Base-by-base conservation (phyloP, 2,329 filamentous ascomycete species). In the Endothia cerciana region DNA sequence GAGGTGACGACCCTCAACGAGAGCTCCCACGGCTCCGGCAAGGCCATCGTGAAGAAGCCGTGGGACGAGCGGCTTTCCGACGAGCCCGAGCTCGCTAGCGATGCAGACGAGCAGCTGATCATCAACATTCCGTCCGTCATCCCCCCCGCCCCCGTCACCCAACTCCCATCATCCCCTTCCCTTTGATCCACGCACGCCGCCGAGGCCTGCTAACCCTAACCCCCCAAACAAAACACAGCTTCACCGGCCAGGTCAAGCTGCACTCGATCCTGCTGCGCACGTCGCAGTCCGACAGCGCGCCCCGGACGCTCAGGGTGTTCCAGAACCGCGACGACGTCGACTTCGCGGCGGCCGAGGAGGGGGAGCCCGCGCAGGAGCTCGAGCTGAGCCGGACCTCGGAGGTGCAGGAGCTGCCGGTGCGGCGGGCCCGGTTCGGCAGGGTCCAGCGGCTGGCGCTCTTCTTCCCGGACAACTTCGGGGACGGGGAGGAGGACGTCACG, bases 171-270 rank as follows among this genome's bases (percentile, higher is more conserved):
- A 5, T 30, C 49, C 30, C 28, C 25, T 17, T 15, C 28, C 25
- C 28, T 30, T 22, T 2, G 0, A 19, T 36, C 33, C 33, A 36
- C 5, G 4, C 1, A 0, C 33, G 33, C 33, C 33, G 33, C 33
- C 33, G 33, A n/a, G n/a, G n/a, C n/a, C n/a, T 15, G n/a, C 22
- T 56, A 22, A 65, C 36, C 47, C 19, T 19, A 58, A 62, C 57
- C 47, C 33, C 45, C 19, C 7, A 28, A 45, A 51, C 53, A 55
- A 49, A 13, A 33, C 30, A 43, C 69, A 96, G 93, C 1, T 99
- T 99, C 80, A 94, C 93, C 1, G 94, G 92, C 58, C 94, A 97
- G 78, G 88, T 97, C 67, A 97, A 96, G 74, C 88, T 99, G 0
- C 94, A 98, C 80, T 89, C 91, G 33, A 89, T 99, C 74, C 85